Base-by-base conservation (phyloP, 1,284 basidiomycete genomes). In the Rhizoctonia solani region DNA sequence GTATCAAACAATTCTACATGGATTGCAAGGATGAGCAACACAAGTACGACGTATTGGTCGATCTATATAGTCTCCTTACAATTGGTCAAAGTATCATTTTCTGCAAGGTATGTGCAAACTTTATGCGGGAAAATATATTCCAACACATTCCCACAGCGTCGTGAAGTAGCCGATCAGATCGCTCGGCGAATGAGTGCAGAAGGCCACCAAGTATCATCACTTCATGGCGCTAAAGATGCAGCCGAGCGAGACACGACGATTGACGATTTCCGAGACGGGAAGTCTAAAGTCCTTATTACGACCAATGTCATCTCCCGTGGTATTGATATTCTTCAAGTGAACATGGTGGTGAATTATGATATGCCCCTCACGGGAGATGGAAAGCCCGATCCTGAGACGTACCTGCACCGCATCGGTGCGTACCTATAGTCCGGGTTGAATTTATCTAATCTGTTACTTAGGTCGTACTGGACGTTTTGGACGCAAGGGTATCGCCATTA, bases 291-390 rank as follows among this genome's bases (percentile, higher is more conserved):
- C 44, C 81, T 99, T 71, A 99, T 99, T 76, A 98, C 97, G 61
- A 99, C 97, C 63, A 99, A 99, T 78, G 97, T 99, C 73, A 91
- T 99, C 72, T 95, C 97, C 8, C 88, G 97, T 39, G 97, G 97
- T 52, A 99, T 99, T 81, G 97, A 99, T 76, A 98, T 99, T 74
- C 84, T 94, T 71, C 96, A 98, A 81, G 97, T 99, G 72, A 99
- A 98, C 81, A 95, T 98, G 92, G 94, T 97, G 21, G 92, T 96
- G 75, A 98, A 99, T 81, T 99, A 99, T 76, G 97, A 99, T 77
- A 85, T 99, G 58, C 97, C 97, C 0, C 81, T 93, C 72, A 84
- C 93, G 80, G 78, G 79, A 23, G 76, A 78, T 25, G 80, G 80
- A 77, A 71, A 76, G 69, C 93, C 95, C 0, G 97, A 99, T 77